Conservation (phyloP, 1,284 basidiomycete genomes). For the Amylostereum areolatum region DNA sequence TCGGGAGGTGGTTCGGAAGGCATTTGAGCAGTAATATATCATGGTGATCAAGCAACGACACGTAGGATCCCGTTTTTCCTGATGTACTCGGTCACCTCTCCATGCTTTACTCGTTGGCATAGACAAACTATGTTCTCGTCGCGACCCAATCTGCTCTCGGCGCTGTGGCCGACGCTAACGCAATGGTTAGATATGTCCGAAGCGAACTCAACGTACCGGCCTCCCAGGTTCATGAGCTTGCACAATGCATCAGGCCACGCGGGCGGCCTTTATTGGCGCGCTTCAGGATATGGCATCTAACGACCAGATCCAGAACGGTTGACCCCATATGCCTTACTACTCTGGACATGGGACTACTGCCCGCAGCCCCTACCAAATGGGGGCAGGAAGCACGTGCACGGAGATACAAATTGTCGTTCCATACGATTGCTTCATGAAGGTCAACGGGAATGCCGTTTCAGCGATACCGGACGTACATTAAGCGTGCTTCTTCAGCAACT, state of each 20-base stretch:
- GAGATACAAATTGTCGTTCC: constrained; percentile 21
- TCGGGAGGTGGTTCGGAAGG: no score
- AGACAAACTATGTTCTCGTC: constrained; percentile 11
- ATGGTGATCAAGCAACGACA: no score
- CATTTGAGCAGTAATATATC: no score
- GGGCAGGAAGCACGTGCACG: neutral
- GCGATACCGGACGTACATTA: constrained; percentile 19
- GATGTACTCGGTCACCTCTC: neutral
- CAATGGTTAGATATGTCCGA: constrained; percentile 2
- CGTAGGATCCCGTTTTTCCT: no score
- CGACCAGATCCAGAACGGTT: constrained; percentile 11
- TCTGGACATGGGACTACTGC: constrained; percentile 20
- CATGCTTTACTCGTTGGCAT: constrained; percentile 22
- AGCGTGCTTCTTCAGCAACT: constrained; percentile 15
- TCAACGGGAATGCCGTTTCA: constrained; percentile 1
- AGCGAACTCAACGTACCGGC: neutral
- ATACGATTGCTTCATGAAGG: constrained; percentile 13
- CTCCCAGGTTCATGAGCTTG: constrained; percentile 14
- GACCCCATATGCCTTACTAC: constrained; percentile 23
- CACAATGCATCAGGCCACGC: constrained; percentile 18
- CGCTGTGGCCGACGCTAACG: constrained; percentile 17
- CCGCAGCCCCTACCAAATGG: constrained; percentile 2
- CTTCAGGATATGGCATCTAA: constrained; percentile 11
- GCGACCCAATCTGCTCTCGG: constrained; percentile 6
- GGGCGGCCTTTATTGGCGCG: constrained; percentile 15